phyloP scores from a whole-genome alignment of 768 basidiomycete genomes.

The Agaricus subrufescens region DNA sequence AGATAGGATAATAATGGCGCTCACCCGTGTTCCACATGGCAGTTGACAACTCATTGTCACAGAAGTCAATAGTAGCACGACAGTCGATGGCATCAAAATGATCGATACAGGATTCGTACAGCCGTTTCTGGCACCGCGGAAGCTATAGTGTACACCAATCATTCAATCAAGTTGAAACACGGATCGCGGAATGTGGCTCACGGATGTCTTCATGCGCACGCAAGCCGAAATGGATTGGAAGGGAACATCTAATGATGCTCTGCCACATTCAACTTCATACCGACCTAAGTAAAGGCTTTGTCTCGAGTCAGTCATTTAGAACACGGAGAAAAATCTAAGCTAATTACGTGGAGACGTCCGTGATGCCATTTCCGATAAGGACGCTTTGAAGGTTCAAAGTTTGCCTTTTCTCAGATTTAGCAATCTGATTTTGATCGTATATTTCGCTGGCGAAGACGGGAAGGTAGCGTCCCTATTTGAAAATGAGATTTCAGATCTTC shows the following conservation, averaged over 20 bases:
- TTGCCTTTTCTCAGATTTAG: slow-evolving; percentile 47
- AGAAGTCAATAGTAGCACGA: slow-evolving; percentile 62
- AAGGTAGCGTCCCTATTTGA: slow-evolving; percentile 59
- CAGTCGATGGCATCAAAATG: slow-evolving; percentile 65
- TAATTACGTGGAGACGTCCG: slow-evolving; percentile 39
- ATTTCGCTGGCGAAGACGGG: slow-evolving; percentile 75
- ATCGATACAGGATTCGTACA: slow-evolving; percentile 59
- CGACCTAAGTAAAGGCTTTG: slow-evolving; percentile 38
- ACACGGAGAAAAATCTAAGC: background rate
- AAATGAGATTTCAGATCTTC: background rate
- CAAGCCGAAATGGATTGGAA: slow-evolving; percentile 49
- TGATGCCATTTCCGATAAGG: slow-evolving; percentile 59
- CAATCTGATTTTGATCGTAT: slow-evolving; percentile 62
- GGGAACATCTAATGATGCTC: slow-evolving; percentile 48
- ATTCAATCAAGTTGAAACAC: background rate
- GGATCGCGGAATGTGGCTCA: slow-evolving; percentile 24
- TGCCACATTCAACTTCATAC: slow-evolving; percentile 59
- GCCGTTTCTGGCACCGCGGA: slow-evolving; percentile 58
- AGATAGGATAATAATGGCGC: slow-evolving; percentile 10
- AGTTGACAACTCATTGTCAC: slow-evolving; percentile 47
- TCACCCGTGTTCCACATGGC: slow-evolving; percentile 40
- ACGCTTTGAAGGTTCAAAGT: slow-evolving; percentile 62
- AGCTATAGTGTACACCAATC: slow-evolving; percentile 32
- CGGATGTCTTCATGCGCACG: slow-evolving; percentile 60
- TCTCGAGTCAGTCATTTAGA: background rate